Percentiles rank a stretch among this genome's conserved stretches.
phyloP scores from a whole-genome alignment of 225 moss, liverwort and hornwort species.

The Climacium dendroides region DNA sequence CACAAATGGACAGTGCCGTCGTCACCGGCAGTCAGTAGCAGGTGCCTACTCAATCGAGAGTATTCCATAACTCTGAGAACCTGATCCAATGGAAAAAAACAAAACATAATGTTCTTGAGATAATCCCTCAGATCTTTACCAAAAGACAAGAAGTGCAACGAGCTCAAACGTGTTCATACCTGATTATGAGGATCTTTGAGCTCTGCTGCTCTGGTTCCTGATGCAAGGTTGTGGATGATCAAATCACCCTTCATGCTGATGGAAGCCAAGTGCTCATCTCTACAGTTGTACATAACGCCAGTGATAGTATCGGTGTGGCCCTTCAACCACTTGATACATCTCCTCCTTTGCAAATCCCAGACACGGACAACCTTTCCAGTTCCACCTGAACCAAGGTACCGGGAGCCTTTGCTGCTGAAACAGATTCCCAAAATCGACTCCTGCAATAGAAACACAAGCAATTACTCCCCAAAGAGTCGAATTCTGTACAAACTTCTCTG shows the following conservation, averaged over 20 bases:
- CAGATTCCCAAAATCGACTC: conserved; percentile 93
- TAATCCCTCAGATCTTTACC: not conserved
- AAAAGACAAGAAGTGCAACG: not conserved
- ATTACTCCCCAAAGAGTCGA: not conserved
- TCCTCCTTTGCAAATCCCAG: conserved; percentile 91
- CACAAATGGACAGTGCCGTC: conserved; percentile 98
- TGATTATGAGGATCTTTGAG: conserved; percentile 93
- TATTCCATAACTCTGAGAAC: conserved; percentile 99
- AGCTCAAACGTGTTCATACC: conserved; percentile 21
- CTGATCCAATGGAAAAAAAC: conserved; percentile 24
- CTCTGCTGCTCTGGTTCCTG: conserved; percentile 85
- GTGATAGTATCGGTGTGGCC: conserved; percentile 94
- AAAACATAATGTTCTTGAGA: not conserved
- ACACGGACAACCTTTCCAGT: conserved; percentile 96
- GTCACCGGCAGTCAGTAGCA: conserved; percentile 96
- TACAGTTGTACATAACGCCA: conserved; percentile 92
- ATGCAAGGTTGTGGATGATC: conserved; percentile 88
- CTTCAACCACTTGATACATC: conserved; percentile 99
- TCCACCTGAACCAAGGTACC: conserved; percentile 95
- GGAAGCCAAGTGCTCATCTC: conserved; percentile 92
- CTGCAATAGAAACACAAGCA: conserved; percentile 23
- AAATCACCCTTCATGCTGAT: conserved; percentile 92
- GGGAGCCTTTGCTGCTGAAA: conserved; percentile 97
- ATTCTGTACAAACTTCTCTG: not conserved
- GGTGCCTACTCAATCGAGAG: conserved; percentile 98